Evolutionary conservation across 2,329 filamentous ascomycete genomes (phyloP), one percentile per base, ranked within the genome.

Genomic region (Thielaviopsis musarum): DNA sequence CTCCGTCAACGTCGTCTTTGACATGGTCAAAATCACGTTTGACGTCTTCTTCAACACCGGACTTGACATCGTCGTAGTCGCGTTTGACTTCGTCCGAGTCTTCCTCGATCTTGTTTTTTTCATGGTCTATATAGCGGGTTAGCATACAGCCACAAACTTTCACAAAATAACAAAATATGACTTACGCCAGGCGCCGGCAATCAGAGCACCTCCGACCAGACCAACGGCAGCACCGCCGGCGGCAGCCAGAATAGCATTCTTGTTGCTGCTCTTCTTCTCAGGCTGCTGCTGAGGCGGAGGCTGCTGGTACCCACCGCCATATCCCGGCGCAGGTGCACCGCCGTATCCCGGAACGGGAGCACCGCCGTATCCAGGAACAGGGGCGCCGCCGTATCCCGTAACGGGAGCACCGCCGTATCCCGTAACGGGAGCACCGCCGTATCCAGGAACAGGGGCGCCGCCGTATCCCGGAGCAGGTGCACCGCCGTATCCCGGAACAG

Each of bases 201-300:
- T 71, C 53, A 81, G 65, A 2, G 79, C 82, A 56, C 81, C 81
- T 24, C 77, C 82, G 48, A 80, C 67, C 58, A 75, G 77, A 64
- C 80, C 80, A 13, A 77, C 70, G 1, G 77, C 81, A 21, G 84
- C 66, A 69, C 82, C 83, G 41, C 75, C 82, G 10, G 77, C 78
- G 56, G 78, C 82, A 52, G 75, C 81, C 22, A 81, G 73, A 52
- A 84, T 70, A 67, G 82, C 74, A 65, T 77, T 77, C 21, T 76
- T 78, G 63, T 73, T 77, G 59, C 75, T 73, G 60, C 75, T 74
- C 49, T 70, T 69, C 65, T 72, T 70, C 64, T 74, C 69, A 62
- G 67, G 59, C 22, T 70, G 66, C 63, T 70, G 63, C 34, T 67
- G 38, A 17, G 21, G 60, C 34, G 51, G 45, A 7, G 63, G 58